phyloP scores from a whole-genome alignment of 2,329 filamentous ascomycete genomes.

The Paramyrothecium roridum region DNA sequence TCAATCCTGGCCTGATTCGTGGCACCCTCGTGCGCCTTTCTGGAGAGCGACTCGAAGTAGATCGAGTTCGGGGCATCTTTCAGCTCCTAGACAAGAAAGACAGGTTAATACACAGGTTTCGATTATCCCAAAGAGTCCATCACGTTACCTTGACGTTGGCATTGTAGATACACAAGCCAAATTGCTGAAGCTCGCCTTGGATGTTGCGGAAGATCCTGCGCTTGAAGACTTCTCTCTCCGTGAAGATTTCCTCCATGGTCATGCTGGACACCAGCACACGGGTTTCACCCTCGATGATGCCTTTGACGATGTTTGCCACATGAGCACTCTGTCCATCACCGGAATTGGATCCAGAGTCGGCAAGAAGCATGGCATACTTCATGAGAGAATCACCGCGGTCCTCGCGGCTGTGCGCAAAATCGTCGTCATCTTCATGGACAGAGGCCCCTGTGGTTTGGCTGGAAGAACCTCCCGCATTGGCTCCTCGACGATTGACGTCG shows the following conservation, averaged over 20 bases:
- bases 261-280: constrained; percentile 79
- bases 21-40: constrained; percentile 82
- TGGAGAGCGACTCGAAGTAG: constrained; percentile 78
- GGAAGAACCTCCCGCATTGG: constrained; percentile 26
- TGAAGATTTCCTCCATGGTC: constrained; percentile 92
- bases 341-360: constrained; percentile 54
- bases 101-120: neutral
- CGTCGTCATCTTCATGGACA: constrained; percentile 10
- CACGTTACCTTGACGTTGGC: constrained; percentile 49
- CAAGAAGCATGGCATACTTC: constrained; percentile 80
- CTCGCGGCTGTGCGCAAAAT: constrained; percentile 32
- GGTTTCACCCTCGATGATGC: constrained; percentile 86
- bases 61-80: constrained; percentile 78
- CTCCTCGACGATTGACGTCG: constrained; percentile 60
- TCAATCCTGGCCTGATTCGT: constrained; percentile 74
- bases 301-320: constrained; percentile 82
- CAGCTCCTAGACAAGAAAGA: constrained; percentile 64
- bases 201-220: constrained; percentile 72
- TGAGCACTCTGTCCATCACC: constrained; percentile 48
- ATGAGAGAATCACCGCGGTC: constrained; percentile 62
- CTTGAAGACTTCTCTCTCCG: constrained; percentile 74
- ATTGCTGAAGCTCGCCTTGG: constrained; percentile 75
- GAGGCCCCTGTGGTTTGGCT: neutral
- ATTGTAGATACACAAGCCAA: constrained; percentile 71
- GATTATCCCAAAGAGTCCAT: no score